These are phyloP conservation scores for Hanseniaspora sp. DNA, from an alignment of 1,139 yeast genomes.

Conservation along the genomic window DNA sequence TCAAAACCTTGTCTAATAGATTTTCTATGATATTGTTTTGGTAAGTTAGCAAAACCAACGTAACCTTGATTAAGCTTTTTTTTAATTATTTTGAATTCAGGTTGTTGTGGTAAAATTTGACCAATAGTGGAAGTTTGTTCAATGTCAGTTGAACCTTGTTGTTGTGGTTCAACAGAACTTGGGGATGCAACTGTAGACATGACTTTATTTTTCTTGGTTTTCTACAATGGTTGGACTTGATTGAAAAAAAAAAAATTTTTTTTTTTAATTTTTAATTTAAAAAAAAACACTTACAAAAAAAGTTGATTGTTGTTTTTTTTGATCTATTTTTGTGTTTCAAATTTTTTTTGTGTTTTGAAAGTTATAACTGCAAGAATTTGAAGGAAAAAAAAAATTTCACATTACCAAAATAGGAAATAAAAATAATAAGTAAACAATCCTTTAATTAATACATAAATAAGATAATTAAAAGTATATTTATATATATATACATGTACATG, in stretches of 20 bases:
- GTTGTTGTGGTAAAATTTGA: slow-evolving; percentile 27
- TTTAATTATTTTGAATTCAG: slow-evolving; percentile 47
- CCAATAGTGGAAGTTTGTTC: background rate
- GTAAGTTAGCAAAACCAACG: slow-evolving; percentile 95
- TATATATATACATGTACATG: too few relatives aligned
- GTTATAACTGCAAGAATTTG: too few relatives aligned
- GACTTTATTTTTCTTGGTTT: background rate
- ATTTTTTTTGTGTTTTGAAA: too few relatives aligned
- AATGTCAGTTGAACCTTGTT: background rate
- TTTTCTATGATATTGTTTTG: slow-evolving; percentile 97
- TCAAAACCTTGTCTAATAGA: slow-evolving; percentile 89
- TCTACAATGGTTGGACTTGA: too few relatives aligned
- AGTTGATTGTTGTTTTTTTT: too few relatives aligned
- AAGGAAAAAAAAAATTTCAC: background rate
- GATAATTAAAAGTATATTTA: too few relatives aligned
- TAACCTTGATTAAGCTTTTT: slow-evolving; percentile 71
- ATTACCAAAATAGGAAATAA: background rate
- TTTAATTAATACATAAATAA: background rate
- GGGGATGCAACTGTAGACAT: background rate
- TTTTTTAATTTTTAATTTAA: too few relatives aligned
- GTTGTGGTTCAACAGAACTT: background rate
- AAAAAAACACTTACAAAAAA: too few relatives aligned
- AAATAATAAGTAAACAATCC: background rate
- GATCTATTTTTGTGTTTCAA: too few relatives aligned
- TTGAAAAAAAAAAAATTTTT: too few relatives aligned